These are phyloP conservation scores for Nannochloris sp. DNA, from an alignment of 139 green algal genomes.

Conservation along the genomic window DNA sequence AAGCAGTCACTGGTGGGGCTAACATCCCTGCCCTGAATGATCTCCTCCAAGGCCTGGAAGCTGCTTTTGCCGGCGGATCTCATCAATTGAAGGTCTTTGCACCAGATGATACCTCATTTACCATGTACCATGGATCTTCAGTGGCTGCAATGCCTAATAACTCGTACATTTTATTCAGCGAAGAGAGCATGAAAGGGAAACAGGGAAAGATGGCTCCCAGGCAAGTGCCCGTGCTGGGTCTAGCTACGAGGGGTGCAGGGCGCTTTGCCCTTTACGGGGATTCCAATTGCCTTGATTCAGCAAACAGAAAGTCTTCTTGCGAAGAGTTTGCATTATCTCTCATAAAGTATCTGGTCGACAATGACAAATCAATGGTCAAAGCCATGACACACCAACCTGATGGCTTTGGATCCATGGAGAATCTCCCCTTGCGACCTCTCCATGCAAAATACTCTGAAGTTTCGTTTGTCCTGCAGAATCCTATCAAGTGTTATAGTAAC, in stretches of 20 bases:
- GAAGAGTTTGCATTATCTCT: conserved; percentile 45
- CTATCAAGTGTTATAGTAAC: conserved; percentile 32
- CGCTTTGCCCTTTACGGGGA: conserved; percentile 72
- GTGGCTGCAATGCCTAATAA: conserved; percentile 53
- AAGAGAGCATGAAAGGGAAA: conserved; percentile 20
- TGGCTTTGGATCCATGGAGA: not conserved
- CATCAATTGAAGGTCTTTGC: conserved; percentile 31
- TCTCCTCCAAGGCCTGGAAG: conserved; percentile 68
- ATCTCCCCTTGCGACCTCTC: conserved; percentile 27
- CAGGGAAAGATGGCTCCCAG: not conserved
- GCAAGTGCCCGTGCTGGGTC: conserved; percentile 29
- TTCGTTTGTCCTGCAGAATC: conserved; percentile 44
- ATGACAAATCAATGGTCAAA: not conserved
- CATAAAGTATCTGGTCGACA: conserved; percentile 19
- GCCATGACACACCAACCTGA: not conserved
- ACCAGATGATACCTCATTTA: not conserved
- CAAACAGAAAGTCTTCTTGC: conserved; percentile 52
- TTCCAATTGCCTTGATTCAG: conserved; percentile 89
- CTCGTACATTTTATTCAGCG: conserved; percentile 38
- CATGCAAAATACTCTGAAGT: conserved; percentile 51
- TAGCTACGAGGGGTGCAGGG: conserved; percentile 40
- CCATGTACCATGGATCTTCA: conserved; percentile 41
- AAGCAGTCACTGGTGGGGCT: conserved; percentile 66
- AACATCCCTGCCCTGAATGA: conserved; percentile 97
- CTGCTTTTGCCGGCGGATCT: conserved; percentile 71